Evolutionary conservation across 371 early-diverging fungal species (phyloP), one percentile per base, ranked within the genome.

Genomic region (Mucor velutinosus): DNA sequence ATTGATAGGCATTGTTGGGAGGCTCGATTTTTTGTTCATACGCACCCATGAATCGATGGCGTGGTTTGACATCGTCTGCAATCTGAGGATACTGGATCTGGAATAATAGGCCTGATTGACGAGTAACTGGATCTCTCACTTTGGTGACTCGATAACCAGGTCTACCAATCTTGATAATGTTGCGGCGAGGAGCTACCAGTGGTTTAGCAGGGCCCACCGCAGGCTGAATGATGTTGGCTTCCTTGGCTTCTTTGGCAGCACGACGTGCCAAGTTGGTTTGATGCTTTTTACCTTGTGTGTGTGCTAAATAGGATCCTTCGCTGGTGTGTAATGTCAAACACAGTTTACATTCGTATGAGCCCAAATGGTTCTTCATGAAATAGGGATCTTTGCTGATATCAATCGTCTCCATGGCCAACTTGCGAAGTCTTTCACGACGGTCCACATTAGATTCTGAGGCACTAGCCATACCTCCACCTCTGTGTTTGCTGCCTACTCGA

Each of bases 281-380:
- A 87, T 99, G 99, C 84, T 99, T 99, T 74, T 98, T 98, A 58
- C 98, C 99, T 79, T 99, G 99, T 5, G 99, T 99, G 70, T 99
- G 99, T 4, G 97, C 95, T 33, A 99, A 82, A 78, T 99, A 99
- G 7, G 93, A 93, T 0, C 98, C 99, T 77, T 99, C 99, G 75
- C 96, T 97, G 62, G 89, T 94, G 79, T 97, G 98, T 7, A 97
- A 85, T 14, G 97, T 97, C 39, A 97, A 81, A 79, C 95, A 95
- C 23, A 99, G 90, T 80, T 97, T 96, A 85, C 98, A 99, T 76
- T 98, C 99, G 81, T 96, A 98, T 1, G 96, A 94, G 17, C 99
- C 99, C 55, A 97, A 81, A 75, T 99, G 99, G 80, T 99, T 99
- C 77, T 93, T 92, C 96, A 97, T 95, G 69, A 98, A 95, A 70